Evolutionary conservation across 306 rosid species (phyloP), one percentile per base, ranked within the genome.

Genomic region (Psophocarpus tetragonolobus): DNA sequence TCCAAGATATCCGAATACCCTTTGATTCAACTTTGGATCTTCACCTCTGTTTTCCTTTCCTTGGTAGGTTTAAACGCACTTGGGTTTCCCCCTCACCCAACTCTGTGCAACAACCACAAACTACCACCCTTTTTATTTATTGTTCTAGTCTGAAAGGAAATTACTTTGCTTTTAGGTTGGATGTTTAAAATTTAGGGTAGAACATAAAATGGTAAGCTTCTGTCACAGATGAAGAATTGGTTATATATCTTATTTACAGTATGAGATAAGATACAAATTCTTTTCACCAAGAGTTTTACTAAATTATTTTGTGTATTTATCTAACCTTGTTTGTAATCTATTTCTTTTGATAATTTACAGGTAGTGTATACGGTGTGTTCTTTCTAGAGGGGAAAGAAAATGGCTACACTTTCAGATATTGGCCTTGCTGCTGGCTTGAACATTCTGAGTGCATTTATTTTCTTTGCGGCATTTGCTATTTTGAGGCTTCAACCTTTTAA

Each of bases 401-500:
- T 95, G 98, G 98, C 98, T 33, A 80, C 93, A 7, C 83, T 95
- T 18, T 26, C 23, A 39, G 98, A 95, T 87, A 88, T 95, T 73
- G 91, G 87, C 67, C 64, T 95, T 71, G 81, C 97, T 14, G 98
- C 97, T 65, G 93, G 77, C 56, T 47, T 95, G 10, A 95, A 95
- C 72, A 88, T 95, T 73, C 32, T 95, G 68, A 85, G 85, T n/a
- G 97, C 98, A 27, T 30, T 95, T 44, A 33, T 92, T 33, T 95
- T 95, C 89, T 81, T 95, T 53, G n/a, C 92, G 27, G 88, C 83
- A 17, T 95, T 91, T 81, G 98, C 97, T 41, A 15, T 95, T 76
- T 84, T 92, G 77, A 91, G 98, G 97, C 97, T 95, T 74, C 98
- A 95, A 64, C 98, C 98, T 66, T 85, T 92, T 67, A 95, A 95